Base-by-base conservation (phyloP, 139 green algal species). In the Coelastrella sp. region DNA sequence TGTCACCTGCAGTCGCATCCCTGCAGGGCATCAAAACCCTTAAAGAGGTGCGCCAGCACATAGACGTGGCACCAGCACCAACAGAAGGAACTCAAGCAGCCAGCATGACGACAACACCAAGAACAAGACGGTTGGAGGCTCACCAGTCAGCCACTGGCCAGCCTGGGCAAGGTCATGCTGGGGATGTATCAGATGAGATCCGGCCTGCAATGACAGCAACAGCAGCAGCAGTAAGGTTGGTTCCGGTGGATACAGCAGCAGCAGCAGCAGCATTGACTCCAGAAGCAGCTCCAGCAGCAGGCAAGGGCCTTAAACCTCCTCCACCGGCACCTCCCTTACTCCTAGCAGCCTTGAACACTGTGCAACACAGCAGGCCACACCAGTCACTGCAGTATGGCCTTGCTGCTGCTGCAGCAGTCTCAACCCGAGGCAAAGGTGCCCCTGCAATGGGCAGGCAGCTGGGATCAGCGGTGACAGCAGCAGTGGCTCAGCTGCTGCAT, bases 401-500 rank as follows among this genome's bases (percentile, higher is more conserved):
- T 72, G 63, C 63, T 72, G 63, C 63, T 72, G 63, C 63, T 17
- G 63, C 63, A 14, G 63, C 12, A 72, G 63, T 22, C 63, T 72
- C 63, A 17, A 49, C 35, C 35, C 35, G 3, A 49, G 35, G 35
- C 35, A 49, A 49, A 49, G 35, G 35, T 3, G 35, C 35, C 35
- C 35, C 35, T 49, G 35, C 3, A 49, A 49, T 49, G 35, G 35
- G 20, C 17, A 19, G 56, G 73, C 73, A 80, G 73, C 63, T 70
- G 63, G 12, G 63, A 70, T 17, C 63, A 22, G 12, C 12, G 10
- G 68, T 24, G 19, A 24, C 68, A 76, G 19, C 68, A 76, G 68
- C 68, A 49, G 19, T 76, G 68, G 82, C 82, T 14, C 15, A 72
- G 81, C 59, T 75, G 20, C 81, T 61, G 82, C 82, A 76, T 49